Conservation (phyloP, 2,329 filamentous ascomycete genomes). For the Colletotrichum horii region DNA sequence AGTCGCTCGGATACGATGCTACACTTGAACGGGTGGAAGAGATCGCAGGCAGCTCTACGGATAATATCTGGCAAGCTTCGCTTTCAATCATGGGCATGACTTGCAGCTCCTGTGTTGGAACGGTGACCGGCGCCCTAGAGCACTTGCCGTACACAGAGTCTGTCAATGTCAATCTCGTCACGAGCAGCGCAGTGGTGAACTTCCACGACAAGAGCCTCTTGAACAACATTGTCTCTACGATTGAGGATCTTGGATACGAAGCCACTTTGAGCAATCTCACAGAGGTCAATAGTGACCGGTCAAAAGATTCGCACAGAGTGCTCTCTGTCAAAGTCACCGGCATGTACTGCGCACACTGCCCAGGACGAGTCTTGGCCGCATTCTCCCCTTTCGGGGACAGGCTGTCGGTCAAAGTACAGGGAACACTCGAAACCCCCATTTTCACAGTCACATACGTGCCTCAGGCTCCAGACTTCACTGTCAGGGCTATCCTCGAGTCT, state of each 20-base stretch:
- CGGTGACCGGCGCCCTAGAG: slow-evolving; percentile 61
- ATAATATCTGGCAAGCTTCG: slow-evolving; percentile 53
- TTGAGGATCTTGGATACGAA: slow-evolving; percentile 63
- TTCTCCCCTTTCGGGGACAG: slow-evolving; percentile 57
- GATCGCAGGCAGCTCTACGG: slow-evolving; percentile 46
- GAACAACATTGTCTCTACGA: slow-evolving; percentile 33
- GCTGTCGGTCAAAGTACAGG: slow-evolving; percentile 58
- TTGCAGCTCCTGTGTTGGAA: slow-evolving; percentile 71
- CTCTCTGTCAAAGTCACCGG: slow-evolving; percentile 72
- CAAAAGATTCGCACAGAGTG: slow-evolving; percentile 48
- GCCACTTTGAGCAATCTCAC: slow-evolving; percentile 53
- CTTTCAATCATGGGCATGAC: slow-evolving; percentile 76
- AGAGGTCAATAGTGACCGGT: slow-evolving; percentile 30
- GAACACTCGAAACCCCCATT: slow-evolving; percentile 68
- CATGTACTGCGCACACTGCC: slow-evolving; percentile 78
- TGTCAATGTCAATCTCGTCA: slow-evolving; percentile 57
- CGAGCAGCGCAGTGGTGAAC: slow-evolving; percentile 62
- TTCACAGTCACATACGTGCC: slow-evolving; percentile 76
- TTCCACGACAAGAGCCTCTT: slow-evolving; percentile 36
- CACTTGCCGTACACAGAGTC: slow-evolving; percentile 56
- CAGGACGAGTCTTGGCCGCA: slow-evolving; percentile 58
- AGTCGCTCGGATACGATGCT: slow-evolving; percentile 71
- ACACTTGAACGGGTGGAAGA: slow-evolving; percentile 56
- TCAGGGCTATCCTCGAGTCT: slow-evolving; percentile 73
- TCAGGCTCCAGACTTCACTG: slow-evolving; percentile 70